Base-by-base conservation (phyloP, 805 yeast species). In the Myxozyma sirexii region DNA sequence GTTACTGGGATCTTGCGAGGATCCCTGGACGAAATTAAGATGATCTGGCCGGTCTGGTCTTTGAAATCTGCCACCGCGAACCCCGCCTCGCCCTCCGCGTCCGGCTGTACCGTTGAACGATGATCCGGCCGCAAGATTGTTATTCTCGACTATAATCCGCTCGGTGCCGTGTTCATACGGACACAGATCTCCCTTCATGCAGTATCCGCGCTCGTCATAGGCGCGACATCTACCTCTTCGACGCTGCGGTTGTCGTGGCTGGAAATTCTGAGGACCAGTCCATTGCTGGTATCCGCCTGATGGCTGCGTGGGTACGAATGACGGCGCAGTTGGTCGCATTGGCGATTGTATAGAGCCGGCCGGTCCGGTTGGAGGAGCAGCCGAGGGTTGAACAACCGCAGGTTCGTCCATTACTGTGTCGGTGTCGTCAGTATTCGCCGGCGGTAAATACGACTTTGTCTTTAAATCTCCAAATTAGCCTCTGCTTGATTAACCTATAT, bases 1-100 rank as follows among this genome's bases (percentile, higher is more conserved):
- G 60, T 74, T 74, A 17, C 70, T 67, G 37, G 54, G 54, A 44
- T 63, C 67, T 27, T 31, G 41, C 19, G 52, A 54, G 10, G 65
- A 45, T 15, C 62, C 62, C 10, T 15, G 41, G 15, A 55, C 56
- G n/a, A n/a, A 45, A 13, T 27, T 21, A 38, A 43, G 7, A 27
- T 33, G 47, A 5, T 39, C 50, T 1, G 64, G 54, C 1, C 56
- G 53, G 17, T 35, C 31, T 8, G 38, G 49, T 31, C 47, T 21
- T 5, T 39, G 39, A 19, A 27, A n/a, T 35, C 53, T 23, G 24
- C 54, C 54, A 8, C 54, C 54, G 7, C 56, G 39, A 26, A 33
- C 37, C 15, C 23, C 48, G 13, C 59, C 48, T 13, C 62, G 47
- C 5, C 47, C 47, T 10, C 47, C 47, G 27, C 47, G 27, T 15